phyloP scores from a whole-genome alignment of 345 rosid species.

The Dipteronia sinensis region DNA sequence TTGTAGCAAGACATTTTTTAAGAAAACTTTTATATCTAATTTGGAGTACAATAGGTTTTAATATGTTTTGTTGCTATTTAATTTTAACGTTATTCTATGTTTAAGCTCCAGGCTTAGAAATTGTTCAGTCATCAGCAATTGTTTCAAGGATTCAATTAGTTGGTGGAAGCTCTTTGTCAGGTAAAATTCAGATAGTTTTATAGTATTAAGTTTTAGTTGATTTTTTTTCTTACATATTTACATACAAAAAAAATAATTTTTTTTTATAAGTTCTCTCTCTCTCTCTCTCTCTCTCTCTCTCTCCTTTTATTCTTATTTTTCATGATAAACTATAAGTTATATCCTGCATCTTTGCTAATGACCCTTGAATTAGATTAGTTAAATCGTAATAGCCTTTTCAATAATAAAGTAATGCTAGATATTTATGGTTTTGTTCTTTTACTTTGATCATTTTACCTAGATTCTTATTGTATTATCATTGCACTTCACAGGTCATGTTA shows the following conservation, averaged over 20 bases:
- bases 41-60: neutral
- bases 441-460: neutral
- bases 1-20: neutral
- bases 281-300: neutral
- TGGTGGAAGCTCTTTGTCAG: slow-evolving; percentile 32
- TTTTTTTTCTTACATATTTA: too few species aligned
- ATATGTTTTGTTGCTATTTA: neutral
- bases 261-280: too few species aligned
- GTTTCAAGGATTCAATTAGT: slow-evolving; percentile 26
- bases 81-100: neutral
- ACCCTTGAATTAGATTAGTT: neutral
- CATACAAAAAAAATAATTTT: too few species aligned
- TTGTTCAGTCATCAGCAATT: slow-evolving; percentile 9
- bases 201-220: neutral
- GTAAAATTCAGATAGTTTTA: slow-evolving; percentile 20
- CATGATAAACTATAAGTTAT: neutral
- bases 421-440: neutral
- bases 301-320: neutral
- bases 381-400: neutral
- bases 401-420: neutral
- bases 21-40: neutral
- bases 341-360: neutral
- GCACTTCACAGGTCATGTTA: slow-evolving; percentile 39
- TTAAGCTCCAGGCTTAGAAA: slow-evolving; percentile 20
- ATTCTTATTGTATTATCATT: slow-evolving; percentile 1